Evolutionary conservation across 768 basidiomycete species (phyloP).

Genomic region (Serendipita sp.): DNA sequence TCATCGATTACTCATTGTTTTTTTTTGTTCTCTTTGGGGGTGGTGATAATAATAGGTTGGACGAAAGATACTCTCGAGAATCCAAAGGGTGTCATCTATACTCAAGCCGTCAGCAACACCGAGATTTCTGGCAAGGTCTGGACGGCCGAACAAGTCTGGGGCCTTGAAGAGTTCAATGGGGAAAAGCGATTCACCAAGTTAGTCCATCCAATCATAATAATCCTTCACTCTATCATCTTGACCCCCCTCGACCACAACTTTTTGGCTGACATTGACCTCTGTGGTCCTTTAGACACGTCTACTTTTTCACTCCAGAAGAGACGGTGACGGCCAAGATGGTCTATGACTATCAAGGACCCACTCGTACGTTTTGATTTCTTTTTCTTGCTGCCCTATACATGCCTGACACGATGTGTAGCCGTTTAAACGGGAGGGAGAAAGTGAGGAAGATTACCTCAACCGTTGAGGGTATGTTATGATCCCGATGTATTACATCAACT

Average conservation of each 20-base stretch:
- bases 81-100: conserved; percentile 22
- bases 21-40: too few relatives aligned
- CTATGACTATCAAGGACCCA: neutral
- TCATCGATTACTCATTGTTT: too few relatives aligned
- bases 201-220: conserved; percentile 15
- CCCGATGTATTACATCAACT: too few relatives aligned
- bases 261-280: neutral
- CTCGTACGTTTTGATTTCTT: neutral
- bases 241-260: too few relatives aligned
- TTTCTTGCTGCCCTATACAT: too few relatives aligned
- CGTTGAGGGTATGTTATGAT: too few relatives aligned
- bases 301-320: conserved; percentile 1
- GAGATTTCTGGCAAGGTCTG: conserved; percentile 43
- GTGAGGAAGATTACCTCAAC: too few relatives aligned
- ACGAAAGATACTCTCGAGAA: neutral
- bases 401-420: too few relatives aligned
- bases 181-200: conserved; percentile 46
- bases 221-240: too few relatives aligned
- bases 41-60: neutral
- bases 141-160: conserved; percentile 62
- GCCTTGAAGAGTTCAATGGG: conserved; percentile 41
- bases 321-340: neutral
- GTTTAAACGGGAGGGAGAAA: too few relatives aligned
- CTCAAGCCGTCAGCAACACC: conserved; percentile 41
- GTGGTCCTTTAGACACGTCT: neutral